Base-by-base conservation (phyloP, 176 grass and related monocot species). In the Triticum dicoccoides region DNA sequence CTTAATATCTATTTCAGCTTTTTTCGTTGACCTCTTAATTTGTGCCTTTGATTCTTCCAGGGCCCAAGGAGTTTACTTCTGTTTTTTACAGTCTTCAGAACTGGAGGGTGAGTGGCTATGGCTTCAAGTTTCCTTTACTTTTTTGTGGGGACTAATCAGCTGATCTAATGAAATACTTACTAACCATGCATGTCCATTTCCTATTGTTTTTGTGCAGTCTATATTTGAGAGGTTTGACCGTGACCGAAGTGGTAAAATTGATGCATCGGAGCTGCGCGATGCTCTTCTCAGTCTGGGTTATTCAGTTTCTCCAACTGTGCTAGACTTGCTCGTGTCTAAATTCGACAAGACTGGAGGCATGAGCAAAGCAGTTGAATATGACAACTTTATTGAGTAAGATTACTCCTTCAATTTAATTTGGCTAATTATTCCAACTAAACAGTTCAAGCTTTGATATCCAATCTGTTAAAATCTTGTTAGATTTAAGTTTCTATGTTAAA, bases 361-460 rank as follows among this genome's bases (percentile, higher is more conserved):
- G 70, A 94, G 51, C 88, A 92, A 79, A 80, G 94, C 94, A 11
- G 89, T 98, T 9, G 97, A 98, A 83, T 98, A 96, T 54, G 93
- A 98, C 69, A 98, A 96, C 92, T 98, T 98, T 56, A 98, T 98
- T 14, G 97, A 98, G 97, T 98, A 95, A 94, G 91, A 84, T 61
- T 9, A 51, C 33, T 80, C 41, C 56, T 65, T 65, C 62, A 69
- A 64, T 59, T 61, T 51, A 24, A n/a, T 35, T 49, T 76, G 9
- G 5, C 9, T 34, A 5, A 29, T 80, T 65, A 7, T 56, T 85
- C 20, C 34, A 21, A 14, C 33, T 42, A 13, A 65, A 37, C 4
- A 37, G 7, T 27, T 54, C 69, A 35, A 9, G 37, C 39, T 73
- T 23, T 49, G 52, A 15, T 52, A 72, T 63, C 3, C 25, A 64